phyloP scores from a whole-genome alignment of 306 rosid species.

The Glycine soja region DNA sequence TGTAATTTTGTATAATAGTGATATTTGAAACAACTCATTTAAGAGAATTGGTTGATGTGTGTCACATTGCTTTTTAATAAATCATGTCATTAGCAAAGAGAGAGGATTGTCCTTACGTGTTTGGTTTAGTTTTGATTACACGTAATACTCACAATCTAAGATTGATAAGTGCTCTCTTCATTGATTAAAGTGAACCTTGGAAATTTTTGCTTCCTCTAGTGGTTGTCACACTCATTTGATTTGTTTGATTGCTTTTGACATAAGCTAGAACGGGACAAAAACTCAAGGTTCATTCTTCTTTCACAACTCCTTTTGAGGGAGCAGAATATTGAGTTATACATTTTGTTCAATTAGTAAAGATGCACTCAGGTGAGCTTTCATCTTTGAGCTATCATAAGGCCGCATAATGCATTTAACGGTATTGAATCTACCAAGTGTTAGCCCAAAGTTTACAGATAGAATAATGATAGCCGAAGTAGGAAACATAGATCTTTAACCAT shows the following conservation, averaged over 20 bases:
- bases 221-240: background rate
- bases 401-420: background rate
- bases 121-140: background rate
- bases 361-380: background rate
- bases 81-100: background rate
- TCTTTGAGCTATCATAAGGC: background rate
- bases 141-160: background rate
- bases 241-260: slow-evolving; percentile 34
- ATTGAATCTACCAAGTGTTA: background rate
- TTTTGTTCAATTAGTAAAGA: background rate
- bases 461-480: background rate
- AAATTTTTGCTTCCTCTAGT: background rate
- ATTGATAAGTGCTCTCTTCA: background rate
- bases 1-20: background rate
- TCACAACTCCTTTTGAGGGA: background rate
- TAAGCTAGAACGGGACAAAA: slow-evolving; percentile 9
- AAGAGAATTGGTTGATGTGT: slow-evolving; percentile 4
- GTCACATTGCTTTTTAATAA: background rate
- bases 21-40: background rate
- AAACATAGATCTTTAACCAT: no score
- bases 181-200: slow-evolving; percentile 22
- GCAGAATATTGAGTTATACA: background rate
- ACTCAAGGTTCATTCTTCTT: background rate
- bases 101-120: background rate
- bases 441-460: background rate